Base-by-base conservation (phyloP, 2,329 filamentous ascomycete genomes). In the Ophiostoma perfectum region DNA sequence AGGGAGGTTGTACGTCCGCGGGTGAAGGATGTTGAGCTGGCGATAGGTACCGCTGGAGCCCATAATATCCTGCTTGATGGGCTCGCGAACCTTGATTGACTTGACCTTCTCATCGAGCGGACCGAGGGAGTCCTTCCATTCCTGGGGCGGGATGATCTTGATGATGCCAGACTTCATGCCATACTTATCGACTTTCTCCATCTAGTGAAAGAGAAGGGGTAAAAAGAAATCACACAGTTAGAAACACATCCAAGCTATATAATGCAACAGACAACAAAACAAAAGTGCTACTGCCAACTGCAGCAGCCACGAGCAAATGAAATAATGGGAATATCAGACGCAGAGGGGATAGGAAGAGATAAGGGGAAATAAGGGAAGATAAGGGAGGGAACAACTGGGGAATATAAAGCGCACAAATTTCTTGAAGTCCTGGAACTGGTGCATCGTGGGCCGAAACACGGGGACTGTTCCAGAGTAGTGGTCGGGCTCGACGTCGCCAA, bases 81-180 rank as follows among this genome's bases (percentile, higher is more conserved):
- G 95, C 73, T 99, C 96, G 78, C 94, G 94, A 75, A 99, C 93
- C 76, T 89, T 90, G 77, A 99, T 91, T 71, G 90, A 89, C 80
- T 97, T 98, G 72, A 99, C 86, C 66, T 92, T 84, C 74, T 97
- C 90, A 75, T 95, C 88, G 71, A 97, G 86, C 49, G 86, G 82
- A 16, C 91, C 91, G 49, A 95, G 88, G 39, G 87, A 83, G 72
- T 93, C 87, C 78, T 86, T 95, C 95, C 95, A 99, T 86, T 98
- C 93, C 75, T 90, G 81, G 0, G 95, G 95, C 41, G 95, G 93
- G 67, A 98, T 90, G 69, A 99, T 90, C 80, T 99, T 98, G 76
- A 98, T 88, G 74, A 99, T 97, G 47, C 95, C 95, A 36, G 93
- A 95, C 79, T 92, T 92, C 95, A 99, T 99, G 74, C 95, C 95